Evolutionary conservation across 177 flowering plant genomes (phyloP).

Genomic region (Vitis hybrid): DNA sequence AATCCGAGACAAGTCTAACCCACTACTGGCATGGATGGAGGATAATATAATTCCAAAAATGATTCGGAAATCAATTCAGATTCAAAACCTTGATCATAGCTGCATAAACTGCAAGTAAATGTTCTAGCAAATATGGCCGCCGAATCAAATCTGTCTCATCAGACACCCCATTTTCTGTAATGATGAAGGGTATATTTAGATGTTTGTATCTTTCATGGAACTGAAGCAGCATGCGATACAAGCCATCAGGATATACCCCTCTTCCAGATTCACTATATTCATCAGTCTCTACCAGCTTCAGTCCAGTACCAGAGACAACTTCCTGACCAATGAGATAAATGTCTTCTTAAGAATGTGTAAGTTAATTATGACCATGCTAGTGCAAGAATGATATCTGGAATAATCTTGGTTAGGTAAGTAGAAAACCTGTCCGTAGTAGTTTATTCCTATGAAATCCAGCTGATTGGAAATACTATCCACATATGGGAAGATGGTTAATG

Average conservation of each 20-base stretch:
- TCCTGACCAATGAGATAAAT: slow-evolving; percentile 48
- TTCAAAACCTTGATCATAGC: slow-evolving; percentile 71
- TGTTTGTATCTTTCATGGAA: slow-evolving; percentile 94
- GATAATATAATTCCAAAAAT: background rate
- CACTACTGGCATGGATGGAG: background rate
- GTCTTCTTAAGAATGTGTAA: background rate
- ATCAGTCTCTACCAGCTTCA: slow-evolving; percentile 81
- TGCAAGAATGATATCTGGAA: background rate
- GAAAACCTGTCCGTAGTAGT: slow-evolving; percentile 96
- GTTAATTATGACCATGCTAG: background rate
- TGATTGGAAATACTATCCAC: slow-evolving; percentile 69
- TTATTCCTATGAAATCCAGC: slow-evolving; percentile 90
- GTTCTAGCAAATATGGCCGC: slow-evolving; percentile 83
- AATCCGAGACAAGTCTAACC: slow-evolving; percentile 7
- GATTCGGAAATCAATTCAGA: background rate
- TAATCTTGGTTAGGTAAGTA: background rate
- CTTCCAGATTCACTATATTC: slow-evolving; percentile 99
- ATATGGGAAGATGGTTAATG: slow-evolving; percentile 78
- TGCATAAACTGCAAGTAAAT: slow-evolving; percentile 84
- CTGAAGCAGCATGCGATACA: slow-evolving; percentile 80
- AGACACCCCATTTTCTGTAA: slow-evolving; percentile 89
- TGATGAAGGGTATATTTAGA: slow-evolving; percentile 73
- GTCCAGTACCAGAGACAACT: slow-evolving; percentile 71
- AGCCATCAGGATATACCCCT: slow-evolving; percentile 94
- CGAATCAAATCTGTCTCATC: slow-evolving; percentile 93